These are phyloP conservation scores for Cutaneotrichosporon cavernicola DNA, from an alignment of 1,284 basidiomycete species.

Conservation along the genomic window DNA sequence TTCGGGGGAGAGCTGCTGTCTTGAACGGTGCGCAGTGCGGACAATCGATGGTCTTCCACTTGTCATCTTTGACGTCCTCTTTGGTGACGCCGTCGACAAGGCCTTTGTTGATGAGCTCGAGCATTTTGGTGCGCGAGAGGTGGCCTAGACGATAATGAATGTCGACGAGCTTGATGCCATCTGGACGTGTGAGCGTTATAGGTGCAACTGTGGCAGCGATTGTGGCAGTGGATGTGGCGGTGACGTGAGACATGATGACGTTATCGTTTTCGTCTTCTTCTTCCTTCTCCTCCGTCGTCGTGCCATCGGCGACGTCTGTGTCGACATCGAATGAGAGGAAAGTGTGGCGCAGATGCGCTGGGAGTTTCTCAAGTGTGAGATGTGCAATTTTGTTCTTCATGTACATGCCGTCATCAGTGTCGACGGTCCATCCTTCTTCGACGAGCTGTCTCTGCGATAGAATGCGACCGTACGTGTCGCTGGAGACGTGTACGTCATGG, in stretches of 20 bases:
- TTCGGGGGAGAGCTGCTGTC: not conserved
- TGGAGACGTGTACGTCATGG: not conserved
- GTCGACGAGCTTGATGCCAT: not conserved
- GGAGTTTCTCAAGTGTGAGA: not conserved
- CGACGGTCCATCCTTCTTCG: not conserved
- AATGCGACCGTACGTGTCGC: not conserved
- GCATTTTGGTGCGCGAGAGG: not conserved
- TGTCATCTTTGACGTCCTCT: not conserved
- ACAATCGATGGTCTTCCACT: not conserved
- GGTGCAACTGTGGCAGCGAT: not conserved
- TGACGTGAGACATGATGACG: not conserved
- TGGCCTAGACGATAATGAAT: conserved; percentile 8
- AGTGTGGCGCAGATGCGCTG: not conserved
- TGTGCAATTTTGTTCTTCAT: not conserved
- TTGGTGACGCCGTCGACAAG: not conserved
- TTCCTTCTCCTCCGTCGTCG: not conserved
- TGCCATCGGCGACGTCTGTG: not conserved
- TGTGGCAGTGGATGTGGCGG: not conserved
- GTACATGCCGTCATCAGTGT: not conserved
- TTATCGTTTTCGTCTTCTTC: no score
- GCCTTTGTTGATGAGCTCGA: not conserved
- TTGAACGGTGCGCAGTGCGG: not conserved
- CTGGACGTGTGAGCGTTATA: not conserved
- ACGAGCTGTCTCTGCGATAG: not conserved
- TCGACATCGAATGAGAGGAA: not conserved